Percentiles rank a stretch among this genome's conserved stretches.
phyloP scores from a whole-genome alignment of 2,329 filamentous ascomycete genomes.

The Escovopsis weberi region DNA sequence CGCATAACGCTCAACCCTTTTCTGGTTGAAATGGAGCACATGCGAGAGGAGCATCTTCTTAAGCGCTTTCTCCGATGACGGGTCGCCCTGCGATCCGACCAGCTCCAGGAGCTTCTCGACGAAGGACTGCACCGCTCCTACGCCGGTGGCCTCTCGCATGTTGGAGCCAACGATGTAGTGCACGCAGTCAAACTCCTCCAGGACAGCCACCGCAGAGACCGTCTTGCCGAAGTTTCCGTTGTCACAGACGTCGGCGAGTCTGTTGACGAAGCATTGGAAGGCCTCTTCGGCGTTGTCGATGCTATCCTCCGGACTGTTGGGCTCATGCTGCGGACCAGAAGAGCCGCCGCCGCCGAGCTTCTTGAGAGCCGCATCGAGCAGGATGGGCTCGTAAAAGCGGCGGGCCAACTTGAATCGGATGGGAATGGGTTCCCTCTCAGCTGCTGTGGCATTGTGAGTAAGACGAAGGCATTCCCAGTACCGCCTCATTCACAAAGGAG shows the following conservation, averaged over 20 bases:
- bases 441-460: neutral
- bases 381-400: conserved; percentile 16
- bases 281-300: conserved; percentile 9
- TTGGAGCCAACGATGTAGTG: conserved; percentile 20
- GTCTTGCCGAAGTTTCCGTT: conserved; percentile 13
- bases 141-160: conserved; percentile 1
- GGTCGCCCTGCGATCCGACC: conserved; percentile 1
- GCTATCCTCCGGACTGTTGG: neutral
- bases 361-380: conserved; percentile 12
- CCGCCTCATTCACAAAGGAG: no score
- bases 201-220: conserved; percentile 16
- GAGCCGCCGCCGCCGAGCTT: conserved; percentile 4
- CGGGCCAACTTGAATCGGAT: conserved; percentile 10
- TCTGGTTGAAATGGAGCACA: conserved; percentile 11
- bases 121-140: conserved; percentile 2
- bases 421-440: neutral
- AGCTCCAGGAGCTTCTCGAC: conserved; percentile 6
- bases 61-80: rapidly evolving
- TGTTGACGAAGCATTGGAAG: conserved; percentile 17
- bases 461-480: no score
- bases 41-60: conserved; percentile 2
- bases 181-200: conserved; percentile 14
- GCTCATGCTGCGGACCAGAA: neutral
- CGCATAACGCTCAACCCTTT: conserved; percentile 8
- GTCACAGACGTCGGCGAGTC: conserved; percentile 18